Base-by-base conservation (phyloP, 2,329 filamentous ascomycete genomes). In the Elsinoe australis region DNA sequence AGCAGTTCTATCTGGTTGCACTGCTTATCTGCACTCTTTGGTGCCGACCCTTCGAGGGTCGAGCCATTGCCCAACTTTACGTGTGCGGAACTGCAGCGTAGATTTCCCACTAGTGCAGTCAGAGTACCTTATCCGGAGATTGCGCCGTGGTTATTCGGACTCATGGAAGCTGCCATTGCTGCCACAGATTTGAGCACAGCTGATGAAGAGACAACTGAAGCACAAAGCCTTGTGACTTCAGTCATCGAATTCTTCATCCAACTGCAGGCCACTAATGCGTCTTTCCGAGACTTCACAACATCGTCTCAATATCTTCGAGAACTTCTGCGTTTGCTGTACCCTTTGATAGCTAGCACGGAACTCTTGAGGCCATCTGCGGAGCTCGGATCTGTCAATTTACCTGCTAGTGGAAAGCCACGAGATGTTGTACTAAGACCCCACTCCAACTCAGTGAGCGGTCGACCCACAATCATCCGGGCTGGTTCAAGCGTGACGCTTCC, bases 1-100 rank as follows among this genome's bases (percentile, higher is more conserved):
- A 76, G 88, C 12, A 79, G 88, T 2, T 79, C 80, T 0, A 67
- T 96, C 19, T 96, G 92, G 92, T 81, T 83, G 0, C 82, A 92
- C 34, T 88, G 85, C 60, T 86, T 98, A 64, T 82, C 86, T 47
- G 84, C 96, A 17, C 67, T 98, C 2, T 95, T 98, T 59, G 88
- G 86, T 1, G 75, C 80, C 33, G 88, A 95, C 59, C 78, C 94
- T 12, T 81, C 80, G 2, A 78, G 78, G 41, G 76, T 89, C 56
- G 78, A 89, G 58, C 78, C 88, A 56, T 79, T 85, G 45, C 75
- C 78, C 54, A 74, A 81, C 19, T 84, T 95, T 56, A 83, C 90
- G 55, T 74, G 85, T 14, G 82, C 79, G 55, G 83, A 76, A 51
- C 73, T 98, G 1, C 66, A 88, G 3, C 80, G 88, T 36, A 73